phyloP scores from a whole-genome alignment of 805 yeast species.

The Candida adriatica region DNA sequence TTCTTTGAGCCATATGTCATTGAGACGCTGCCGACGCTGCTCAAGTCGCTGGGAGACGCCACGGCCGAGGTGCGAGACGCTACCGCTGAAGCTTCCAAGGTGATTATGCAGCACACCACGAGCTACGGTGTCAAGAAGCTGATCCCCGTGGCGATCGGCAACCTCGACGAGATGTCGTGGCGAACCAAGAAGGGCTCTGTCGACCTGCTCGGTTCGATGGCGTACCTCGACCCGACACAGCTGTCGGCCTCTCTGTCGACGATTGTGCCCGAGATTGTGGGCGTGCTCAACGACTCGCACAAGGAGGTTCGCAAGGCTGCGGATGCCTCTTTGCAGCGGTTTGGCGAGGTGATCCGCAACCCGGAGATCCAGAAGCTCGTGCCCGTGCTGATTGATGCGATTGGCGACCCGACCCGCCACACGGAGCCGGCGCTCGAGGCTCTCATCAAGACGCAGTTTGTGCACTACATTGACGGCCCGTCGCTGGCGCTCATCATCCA shows the following conservation, averaged over 20 bases:
- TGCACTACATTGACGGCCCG: conserved; percentile 97
- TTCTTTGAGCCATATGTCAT: conserved; percentile 92
- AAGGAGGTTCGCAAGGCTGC: conserved; percentile 97
- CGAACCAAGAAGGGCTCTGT: conserved; percentile 96
- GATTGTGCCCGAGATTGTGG: conserved; percentile 94
- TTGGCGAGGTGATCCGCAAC: conserved; percentile 95
- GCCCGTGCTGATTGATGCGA: conserved; percentile 81
- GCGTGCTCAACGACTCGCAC: conserved; percentile 90
- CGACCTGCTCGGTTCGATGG: conserved; percentile 95
- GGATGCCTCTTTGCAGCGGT: conserved; percentile 76
- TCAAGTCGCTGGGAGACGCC: conserved; percentile 80
- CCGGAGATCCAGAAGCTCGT: conserved; percentile 94
- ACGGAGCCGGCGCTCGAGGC: conserved; percentile 86
- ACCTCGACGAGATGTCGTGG: conserved; percentile 89
- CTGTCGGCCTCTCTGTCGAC: conserved; percentile 81
- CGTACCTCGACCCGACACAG: conserved; percentile 92
- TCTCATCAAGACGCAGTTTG: conserved; percentile 84
- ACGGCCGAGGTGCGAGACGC: conserved; percentile 83
- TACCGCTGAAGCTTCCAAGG: conserved; percentile 78
- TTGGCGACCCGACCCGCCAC: conserved; percentile 89
- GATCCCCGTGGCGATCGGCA: conserved; percentile 84
- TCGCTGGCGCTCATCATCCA: conserved; percentile 92
- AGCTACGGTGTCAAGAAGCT: conserved; percentile 86
- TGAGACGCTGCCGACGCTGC: conserved; percentile 75
- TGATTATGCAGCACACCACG: conserved; percentile 86